A percentile compares a stretch with the other conserved stretches of the same genome.
phyloP scores from a whole-genome alignment of 2,329 filamentous ascomycete genomes.

The Tolypocladium album region DNA sequence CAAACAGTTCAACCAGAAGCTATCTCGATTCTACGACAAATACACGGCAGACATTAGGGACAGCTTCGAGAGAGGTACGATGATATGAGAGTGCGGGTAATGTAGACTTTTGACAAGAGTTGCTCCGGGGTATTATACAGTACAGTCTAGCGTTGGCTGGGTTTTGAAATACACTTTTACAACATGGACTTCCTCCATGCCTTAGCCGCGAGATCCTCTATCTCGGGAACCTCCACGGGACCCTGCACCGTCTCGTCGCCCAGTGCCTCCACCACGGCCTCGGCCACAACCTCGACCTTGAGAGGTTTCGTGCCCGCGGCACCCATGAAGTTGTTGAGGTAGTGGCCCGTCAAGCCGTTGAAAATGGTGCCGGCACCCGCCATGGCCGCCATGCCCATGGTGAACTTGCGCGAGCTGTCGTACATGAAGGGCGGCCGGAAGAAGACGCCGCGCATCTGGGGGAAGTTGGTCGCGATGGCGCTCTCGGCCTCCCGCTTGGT shows the following conservation, averaged over 20 bases:
- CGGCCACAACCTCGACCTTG: slow-evolving; percentile 76
- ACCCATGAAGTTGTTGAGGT: slow-evolving; percentile 68
- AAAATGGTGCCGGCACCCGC: slow-evolving; percentile 65
- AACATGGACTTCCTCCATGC: slow-evolving; percentile 89
- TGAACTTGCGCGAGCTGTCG: slow-evolving; percentile 70
- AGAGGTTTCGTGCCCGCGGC: slow-evolving; percentile 76
- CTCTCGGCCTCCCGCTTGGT: slow-evolving; percentile 89
- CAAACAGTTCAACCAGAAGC: slow-evolving; percentile 99
- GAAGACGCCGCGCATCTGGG: slow-evolving; percentile 68
- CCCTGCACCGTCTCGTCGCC: slow-evolving; percentile 63
- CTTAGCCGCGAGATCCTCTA: slow-evolving; percentile 70
- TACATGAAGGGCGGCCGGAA: slow-evolving; percentile 82
- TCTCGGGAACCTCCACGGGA: slow-evolving; percentile 65
- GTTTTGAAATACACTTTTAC: slow-evolving; percentile 30
- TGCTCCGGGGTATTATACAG: slow-evolving; percentile 16
- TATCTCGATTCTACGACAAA: slow-evolving; percentile 94
- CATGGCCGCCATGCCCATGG: slow-evolving; percentile 71
- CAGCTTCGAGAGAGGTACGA: slow-evolving; percentile 93
- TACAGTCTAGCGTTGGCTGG: slow-evolving; percentile 20
- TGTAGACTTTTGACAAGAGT: not conserved
- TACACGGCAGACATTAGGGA: slow-evolving; percentile 96
- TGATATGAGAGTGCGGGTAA: slow-evolving; percentile 49
- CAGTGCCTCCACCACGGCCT: slow-evolving; percentile 82
- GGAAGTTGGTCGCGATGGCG: slow-evolving; percentile 61
- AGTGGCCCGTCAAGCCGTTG: slow-evolving; percentile 67